These are phyloP conservation scores for Nicotiana knightiana DNA, from an alignment of 257 asterid species.

Conservation along the genomic window DNA sequence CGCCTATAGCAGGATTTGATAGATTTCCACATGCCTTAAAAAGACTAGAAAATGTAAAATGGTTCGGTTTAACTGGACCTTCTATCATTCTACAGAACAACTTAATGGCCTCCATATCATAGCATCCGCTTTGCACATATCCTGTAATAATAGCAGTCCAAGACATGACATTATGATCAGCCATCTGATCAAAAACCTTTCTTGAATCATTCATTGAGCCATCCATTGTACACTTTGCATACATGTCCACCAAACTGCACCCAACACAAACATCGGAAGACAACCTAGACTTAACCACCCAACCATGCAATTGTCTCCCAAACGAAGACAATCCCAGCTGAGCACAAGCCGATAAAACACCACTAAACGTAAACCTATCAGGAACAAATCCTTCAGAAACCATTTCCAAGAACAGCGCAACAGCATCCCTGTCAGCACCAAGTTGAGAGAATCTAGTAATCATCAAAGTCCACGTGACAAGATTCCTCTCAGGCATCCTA, in stretches of 20 bases:
- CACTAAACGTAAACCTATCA: constrained; percentile 70
- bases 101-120: constrained; percentile 50
- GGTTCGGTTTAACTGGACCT: constrained; percentile 71
- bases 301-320: constrained; percentile 64
- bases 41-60: constrained; percentile 70
- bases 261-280: constrained; percentile 80
- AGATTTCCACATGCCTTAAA: constrained; percentile 76
- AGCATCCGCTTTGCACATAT: constrained; percentile 54
- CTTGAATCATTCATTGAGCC: constrained; percentile 57
- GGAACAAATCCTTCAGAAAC: constrained; percentile 45
- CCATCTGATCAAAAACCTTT: constrained; percentile 72
- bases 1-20: constrained; percentile 49
- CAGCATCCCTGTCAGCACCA: constrained; percentile 41
- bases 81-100: constrained; percentile 64
- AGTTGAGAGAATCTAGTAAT: constrained; percentile 68
- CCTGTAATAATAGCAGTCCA: constrained; percentile 87
- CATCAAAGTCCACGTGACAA: constrained; percentile 85
- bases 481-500: constrained; percentile 61
- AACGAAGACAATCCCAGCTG: constrained; percentile 45
- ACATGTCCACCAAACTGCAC: constrained; percentile 89
- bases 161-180: constrained; percentile 81
- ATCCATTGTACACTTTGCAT: constrained; percentile 48
- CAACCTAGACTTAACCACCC: constrained; percentile 54
- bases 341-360: constrained; percentile 77
- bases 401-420: constrained; percentile 58